Percentiles rank a stretch among this genome's conserved stretches.
Conservation (phyloP, 495 filamentous ascomycete species). For the Aspergillus steynii region DNA sequence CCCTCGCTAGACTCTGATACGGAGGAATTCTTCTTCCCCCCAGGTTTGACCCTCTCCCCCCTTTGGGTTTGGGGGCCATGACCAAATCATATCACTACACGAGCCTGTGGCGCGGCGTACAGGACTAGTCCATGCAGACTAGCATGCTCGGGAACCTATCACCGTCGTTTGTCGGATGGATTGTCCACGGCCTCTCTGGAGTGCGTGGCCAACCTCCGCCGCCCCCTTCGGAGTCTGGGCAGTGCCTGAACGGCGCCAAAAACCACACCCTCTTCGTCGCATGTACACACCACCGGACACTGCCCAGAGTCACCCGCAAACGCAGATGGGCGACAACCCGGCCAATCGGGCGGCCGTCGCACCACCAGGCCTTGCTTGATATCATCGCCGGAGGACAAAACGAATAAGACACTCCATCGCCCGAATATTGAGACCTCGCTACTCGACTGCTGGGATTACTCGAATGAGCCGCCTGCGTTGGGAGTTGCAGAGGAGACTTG, state of each 20-base stretch:
- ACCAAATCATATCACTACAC: conserved; percentile 18
- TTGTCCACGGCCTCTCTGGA: conserved; percentile 4
- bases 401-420: neutral
- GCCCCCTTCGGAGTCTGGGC: neutral
- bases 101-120: conserved; percentile 15
- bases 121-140: conserved; percentile 19
- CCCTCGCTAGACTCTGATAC: too few relatives aligned
- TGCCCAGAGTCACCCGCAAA: too few relatives aligned
- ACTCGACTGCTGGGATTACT: conserved; percentile 15
- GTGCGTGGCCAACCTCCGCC: conserved; percentile 14
- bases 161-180: conserved; percentile 3
- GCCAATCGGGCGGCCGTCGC: too few relatives aligned
- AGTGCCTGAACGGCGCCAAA: neutral
- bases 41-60: neutral
- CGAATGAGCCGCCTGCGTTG: conserved; percentile 24
- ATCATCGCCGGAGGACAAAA: neutral
- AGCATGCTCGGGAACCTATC: conserved; percentile 22
- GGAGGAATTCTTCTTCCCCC: neutral
- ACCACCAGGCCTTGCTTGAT: too few relatives aligned
- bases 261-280: neutral
- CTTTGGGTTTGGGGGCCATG: conserved; percentile 11
- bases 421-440: neutral
- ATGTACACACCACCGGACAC: too few relatives aligned
- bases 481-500: conserved; percentile 19
- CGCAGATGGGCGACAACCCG: too few relatives aligned